Evolutionary conservation across 2,329 filamentous ascomycete genomes (phyloP).

Genomic region (Aureobasidium namibiae): DNA sequence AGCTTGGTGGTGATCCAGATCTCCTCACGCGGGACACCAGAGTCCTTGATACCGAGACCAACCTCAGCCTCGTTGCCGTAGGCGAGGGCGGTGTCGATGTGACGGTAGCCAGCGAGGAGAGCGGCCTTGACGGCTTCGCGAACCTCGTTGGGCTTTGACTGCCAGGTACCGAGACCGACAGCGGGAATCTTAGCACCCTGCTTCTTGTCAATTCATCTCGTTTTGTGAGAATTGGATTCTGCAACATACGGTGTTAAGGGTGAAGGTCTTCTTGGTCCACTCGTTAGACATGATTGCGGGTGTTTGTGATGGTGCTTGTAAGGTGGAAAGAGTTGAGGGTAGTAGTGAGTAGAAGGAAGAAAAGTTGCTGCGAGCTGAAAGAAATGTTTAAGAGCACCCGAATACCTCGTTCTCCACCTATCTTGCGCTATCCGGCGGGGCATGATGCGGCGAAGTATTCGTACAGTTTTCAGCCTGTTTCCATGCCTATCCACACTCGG

Average conservation of each 20-base stretch:
- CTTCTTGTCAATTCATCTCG: constrained; percentile 38
- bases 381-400: constrained; percentile 1
- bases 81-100: constrained; percentile 56
- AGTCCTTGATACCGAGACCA: constrained; percentile 60
- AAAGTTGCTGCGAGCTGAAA: not conserved
- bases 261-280: constrained; percentile 37
- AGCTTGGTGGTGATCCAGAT: constrained; percentile 78
- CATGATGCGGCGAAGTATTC: constrained; percentile 4
- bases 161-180: constrained; percentile 71
- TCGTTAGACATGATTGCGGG: constrained; percentile 21
- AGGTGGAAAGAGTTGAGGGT: not conserved
- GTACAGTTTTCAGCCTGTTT: constrained; percentile 3
- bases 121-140: constrained; percentile 59
- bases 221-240: not conserved
- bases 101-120: constrained; percentile 17
- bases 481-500: not conserved
- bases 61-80: constrained; percentile 75
- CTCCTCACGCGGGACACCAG: constrained; percentile 55
- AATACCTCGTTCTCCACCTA: constrained; percentile 5
- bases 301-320: not conserved
- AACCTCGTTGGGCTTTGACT: constrained; percentile 62
- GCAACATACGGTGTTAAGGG: constrained; percentile 44
- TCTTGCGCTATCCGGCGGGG: not conserved
- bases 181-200: constrained; percentile 70
- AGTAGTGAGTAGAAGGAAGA: constrained; percentile 7